A percentile compares a stretch with the other conserved stretches of the same genome.
These are phyloP conservation scores for Alternaria incomplexa DNA, from an alignment of 2,329 filamentous ascomycete genomes.

Conservation along the genomic window DNA sequence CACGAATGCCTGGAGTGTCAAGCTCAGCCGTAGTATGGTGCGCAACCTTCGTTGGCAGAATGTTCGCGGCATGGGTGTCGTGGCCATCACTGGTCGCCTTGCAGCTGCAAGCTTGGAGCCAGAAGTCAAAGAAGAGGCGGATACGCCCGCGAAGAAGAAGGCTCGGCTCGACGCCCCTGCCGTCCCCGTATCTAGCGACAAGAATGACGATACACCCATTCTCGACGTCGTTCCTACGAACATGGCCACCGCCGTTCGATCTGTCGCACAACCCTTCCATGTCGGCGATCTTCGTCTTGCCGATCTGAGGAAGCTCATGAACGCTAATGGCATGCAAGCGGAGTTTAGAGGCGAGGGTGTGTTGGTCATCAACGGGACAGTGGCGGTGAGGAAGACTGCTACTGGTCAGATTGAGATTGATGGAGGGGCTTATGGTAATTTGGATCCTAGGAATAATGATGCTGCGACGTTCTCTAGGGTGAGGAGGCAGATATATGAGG, in stretches of 20 bases:
- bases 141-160: slow-evolving; percentile 59
- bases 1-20: slow-evolving; percentile 96
- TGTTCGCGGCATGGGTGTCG: slow-evolving; percentile 85
- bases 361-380: slow-evolving; percentile 83
- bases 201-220: slow-evolving; percentile 59
- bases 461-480: slow-evolving; percentile 80
- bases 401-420: slow-evolving; percentile 90
- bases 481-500: slow-evolving; percentile 90
- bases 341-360: slow-evolving; percentile 95
- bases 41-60: slow-evolving; percentile 94
- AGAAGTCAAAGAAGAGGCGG: slow-evolving; percentile 48
- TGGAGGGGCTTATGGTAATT: slow-evolving; percentile 51
- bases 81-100: slow-evolving; percentile 83
- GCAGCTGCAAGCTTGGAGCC: slow-evolving; percentile 55
- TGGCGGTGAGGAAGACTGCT: slow-evolving; percentile 86
- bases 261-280: slow-evolving; percentile 85
- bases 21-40: slow-evolving; percentile 82
- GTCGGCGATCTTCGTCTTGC: slow-evolving; percentile 91
- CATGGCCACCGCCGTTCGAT: slow-evolving; percentile 74
- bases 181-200: slow-evolving; percentile 54
- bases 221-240: slow-evolving; percentile 65
- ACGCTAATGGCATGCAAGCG: slow-evolving; percentile 77
- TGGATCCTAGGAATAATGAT: slow-evolving; percentile 57
- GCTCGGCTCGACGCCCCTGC: slow-evolving; percentile 48
- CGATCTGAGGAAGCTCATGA: slow-evolving; percentile 84